These are phyloP conservation scores for Peltaster fructicola DNA, from an alignment of 2,329 filamentous ascomycete species.

Conservation along the genomic window DNA sequence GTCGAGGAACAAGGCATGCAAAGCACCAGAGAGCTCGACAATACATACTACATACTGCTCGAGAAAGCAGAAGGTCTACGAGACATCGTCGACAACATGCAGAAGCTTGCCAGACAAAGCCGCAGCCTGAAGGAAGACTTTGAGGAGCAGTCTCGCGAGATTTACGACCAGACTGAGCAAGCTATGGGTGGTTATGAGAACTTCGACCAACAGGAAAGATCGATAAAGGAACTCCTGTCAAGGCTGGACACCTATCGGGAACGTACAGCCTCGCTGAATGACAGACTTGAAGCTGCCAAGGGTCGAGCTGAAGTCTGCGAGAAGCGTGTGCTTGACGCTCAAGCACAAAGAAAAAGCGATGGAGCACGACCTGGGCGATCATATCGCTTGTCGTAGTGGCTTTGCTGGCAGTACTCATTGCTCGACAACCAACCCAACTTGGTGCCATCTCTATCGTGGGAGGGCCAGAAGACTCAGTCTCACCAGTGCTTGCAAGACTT, in stretches of 20 bases:
- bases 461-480: constrained; percentile 8
- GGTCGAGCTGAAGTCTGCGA: constrained; percentile 51
- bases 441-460: constrained; percentile 8
- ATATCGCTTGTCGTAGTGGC: constrained; percentile 10
- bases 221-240: constrained; percentile 42
- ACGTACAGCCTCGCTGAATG: constrained; percentile 41
- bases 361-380: constrained; percentile 13
- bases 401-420: constrained; percentile 11
- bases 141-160: constrained; percentile 7
- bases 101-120: constrained; percentile 47
- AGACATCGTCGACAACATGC: constrained; percentile 44
- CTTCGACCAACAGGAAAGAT: constrained; percentile 47
- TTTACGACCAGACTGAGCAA: constrained; percentile 42
- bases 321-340: constrained; percentile 46
- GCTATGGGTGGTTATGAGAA: constrained; percentile 44
- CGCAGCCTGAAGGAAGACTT: constrained; percentile 34
- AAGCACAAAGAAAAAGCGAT: constrained; percentile 36
- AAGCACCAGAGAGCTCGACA: constrained; percentile 49
- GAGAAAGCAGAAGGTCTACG: constrained; percentile 50
- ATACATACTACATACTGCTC: constrained; percentile 55
- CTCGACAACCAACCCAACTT: constrained; percentile 7
- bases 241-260: constrained; percentile 43
- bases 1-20: constrained; percentile 40
- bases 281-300: constrained; percentile 46
- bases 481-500: constrained; percentile 6